Evolutionary conservation across 1,139 yeast genomes (phyloP), one percentile per base, ranked within the genome.

Genomic region (Wickerhamomyces sp.): DNA sequence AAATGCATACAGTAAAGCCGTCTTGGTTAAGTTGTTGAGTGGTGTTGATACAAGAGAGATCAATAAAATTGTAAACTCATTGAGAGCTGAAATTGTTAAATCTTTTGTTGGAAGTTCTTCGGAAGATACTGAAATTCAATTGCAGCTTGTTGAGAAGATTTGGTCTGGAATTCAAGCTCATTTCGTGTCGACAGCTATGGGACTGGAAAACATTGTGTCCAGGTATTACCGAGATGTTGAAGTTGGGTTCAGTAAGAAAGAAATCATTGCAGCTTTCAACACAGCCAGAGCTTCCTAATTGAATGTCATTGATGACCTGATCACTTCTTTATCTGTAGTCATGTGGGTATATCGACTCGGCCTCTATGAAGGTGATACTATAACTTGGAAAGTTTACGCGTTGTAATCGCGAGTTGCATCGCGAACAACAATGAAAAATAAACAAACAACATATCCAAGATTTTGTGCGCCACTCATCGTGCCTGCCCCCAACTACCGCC

Each of bases 31-130:
- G 25, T 63, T 84, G 16, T 56, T 83, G 25, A 55, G 69, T 2
- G 68, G 70, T 4, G 78, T 77, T 49, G 76, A 83, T 11, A 57
- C 70, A 3, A 72, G 70, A 40, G 93, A 83, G 36, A 61, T 88
- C 22, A 60, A 68, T 18, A 57, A 61, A 23, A 74, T 80, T 28
- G 75, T 82, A 4, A 70, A 68, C 12, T 75, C 72, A 20, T 64
- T 86, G 24, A 71, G 74, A 37, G 64, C 63, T 36, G 73, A 77
- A 28, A 70, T 87, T 37, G 76, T 75, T 31, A 65, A 68, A 42
- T 86, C 84, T 48, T 77, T 84, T 45, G 46, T 60, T 10, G 71
- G 63, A 68, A 21, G 16, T 13, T 15, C 15, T 65, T 49, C 21
- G 9, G 32, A 25, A 40, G 32, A 28, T 8, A 36, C 54, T 12